These are phyloP conservation scores for Solanum acaule DNA, from an alignment of 257 asterid species.

Conservation along the genomic window DNA sequence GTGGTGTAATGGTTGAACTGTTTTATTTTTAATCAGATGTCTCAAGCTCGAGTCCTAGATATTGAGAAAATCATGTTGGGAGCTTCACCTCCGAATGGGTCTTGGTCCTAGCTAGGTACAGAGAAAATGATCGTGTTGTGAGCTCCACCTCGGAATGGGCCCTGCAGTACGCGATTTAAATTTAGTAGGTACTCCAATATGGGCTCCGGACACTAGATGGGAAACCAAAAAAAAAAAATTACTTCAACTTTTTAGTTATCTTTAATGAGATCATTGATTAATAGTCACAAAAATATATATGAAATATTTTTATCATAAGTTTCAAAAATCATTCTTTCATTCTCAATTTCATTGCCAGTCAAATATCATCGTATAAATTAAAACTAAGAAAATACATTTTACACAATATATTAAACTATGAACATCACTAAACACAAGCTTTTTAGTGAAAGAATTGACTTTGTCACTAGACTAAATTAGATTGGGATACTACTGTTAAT, in stretches of 20 bases:
- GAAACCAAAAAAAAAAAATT: neutral
- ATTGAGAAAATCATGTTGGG: too few species aligned
- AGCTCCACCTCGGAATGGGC: too few species aligned
- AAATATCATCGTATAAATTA: neutral
- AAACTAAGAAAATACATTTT: neutral
- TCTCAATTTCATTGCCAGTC: neutral
- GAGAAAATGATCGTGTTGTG: too few species aligned
- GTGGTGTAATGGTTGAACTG: neutral
- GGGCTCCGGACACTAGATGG: neutral
- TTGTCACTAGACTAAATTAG: too few species aligned
- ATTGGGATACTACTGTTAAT: neutral
- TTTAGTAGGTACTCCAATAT: too few species aligned
- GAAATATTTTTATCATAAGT: too few species aligned
- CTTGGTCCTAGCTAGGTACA: too few species aligned
- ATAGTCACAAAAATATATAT: neutral
- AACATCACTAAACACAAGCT: neutral
- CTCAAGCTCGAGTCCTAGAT: too few species aligned
- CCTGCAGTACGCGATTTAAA: neutral
- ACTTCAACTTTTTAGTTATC: neutral
- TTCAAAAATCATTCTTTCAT: neutral
- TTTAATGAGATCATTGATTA: too few species aligned
- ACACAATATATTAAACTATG: neutral
- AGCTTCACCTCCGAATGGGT: neutral
- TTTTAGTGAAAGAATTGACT: neutral
- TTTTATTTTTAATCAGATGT: rapidly evolving